These are phyloP conservation scores for Talaromyces proteolyticus DNA, from an alignment of 495 filamentous ascomycete genomes.

Conservation along the genomic window DNA sequence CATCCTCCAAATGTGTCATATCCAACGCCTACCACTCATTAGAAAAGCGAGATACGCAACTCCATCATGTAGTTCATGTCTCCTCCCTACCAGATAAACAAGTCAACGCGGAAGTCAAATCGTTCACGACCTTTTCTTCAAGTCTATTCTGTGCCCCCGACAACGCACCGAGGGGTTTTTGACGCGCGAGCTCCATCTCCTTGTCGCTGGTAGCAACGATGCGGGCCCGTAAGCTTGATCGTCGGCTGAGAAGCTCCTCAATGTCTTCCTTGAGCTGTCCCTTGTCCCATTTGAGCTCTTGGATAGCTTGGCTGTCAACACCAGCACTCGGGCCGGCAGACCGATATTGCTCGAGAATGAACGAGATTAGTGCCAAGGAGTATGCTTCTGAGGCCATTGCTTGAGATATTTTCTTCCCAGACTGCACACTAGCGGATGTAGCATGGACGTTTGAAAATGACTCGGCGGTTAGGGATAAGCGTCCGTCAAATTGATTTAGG, in stretches of 20 bases:
- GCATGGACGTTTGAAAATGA: constrained; percentile 50
- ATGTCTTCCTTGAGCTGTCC: constrained; percentile 67
- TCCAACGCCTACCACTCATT: no score
- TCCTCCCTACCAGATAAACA: constrained; percentile 35
- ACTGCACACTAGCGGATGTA: constrained; percentile 19
- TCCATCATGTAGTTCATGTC: not conserved
- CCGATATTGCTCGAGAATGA: constrained; percentile 57
- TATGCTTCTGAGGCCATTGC: constrained; percentile 69
- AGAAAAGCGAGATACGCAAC: not conserved
- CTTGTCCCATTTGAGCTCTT: constrained; percentile 66
- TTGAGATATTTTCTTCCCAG: constrained; percentile 53
- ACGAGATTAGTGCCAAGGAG: constrained; percentile 64
- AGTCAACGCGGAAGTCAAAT: constrained; percentile 45
- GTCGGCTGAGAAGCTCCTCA: constrained; percentile 63
- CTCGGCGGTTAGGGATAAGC: constrained; percentile 57
- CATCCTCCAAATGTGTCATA: not conserved
- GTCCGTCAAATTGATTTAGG: constrained; percentile 74
- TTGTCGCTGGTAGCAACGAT: constrained; percentile 65
- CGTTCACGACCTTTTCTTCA: constrained; percentile 65
- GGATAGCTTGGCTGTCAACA: constrained; percentile 54
- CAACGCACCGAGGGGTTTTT: constrained; percentile 32
- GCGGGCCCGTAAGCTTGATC: constrained; percentile 55
- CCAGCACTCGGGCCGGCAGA: constrained; percentile 51
- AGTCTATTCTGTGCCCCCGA: constrained; percentile 50
- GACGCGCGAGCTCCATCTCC: constrained; percentile 59